phyloP scores from a whole-genome alignment of 1,284 basidiomycete species.

The Ustilago tritici region DNA sequence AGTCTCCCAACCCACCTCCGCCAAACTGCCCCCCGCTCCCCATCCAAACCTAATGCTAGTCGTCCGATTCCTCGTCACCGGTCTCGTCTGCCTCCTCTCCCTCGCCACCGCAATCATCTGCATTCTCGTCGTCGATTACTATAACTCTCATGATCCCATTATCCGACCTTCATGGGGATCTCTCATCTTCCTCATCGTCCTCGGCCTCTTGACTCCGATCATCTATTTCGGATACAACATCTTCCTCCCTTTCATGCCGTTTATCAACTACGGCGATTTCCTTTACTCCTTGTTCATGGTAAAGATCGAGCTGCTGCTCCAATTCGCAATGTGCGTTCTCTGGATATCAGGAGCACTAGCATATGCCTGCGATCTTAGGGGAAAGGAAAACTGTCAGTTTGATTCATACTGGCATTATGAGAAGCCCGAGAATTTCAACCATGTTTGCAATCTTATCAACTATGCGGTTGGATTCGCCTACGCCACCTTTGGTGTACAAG shows the following conservation, averaged over 20 bases:
- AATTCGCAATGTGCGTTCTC: constrained; percentile 68
- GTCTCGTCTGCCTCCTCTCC: constrained; percentile 62
- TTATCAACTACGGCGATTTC: constrained; percentile 68
- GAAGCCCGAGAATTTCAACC: constrained; percentile 68
- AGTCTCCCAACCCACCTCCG: constrained; percentile 46
- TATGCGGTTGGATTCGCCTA: constrained; percentile 68
- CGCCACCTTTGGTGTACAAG: constrained; percentile 69
- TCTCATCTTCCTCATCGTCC: constrained; percentile 69
- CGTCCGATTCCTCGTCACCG: constrained; percentile 64
- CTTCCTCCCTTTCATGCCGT: constrained; percentile 66
- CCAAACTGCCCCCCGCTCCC: constrained; percentile 49
- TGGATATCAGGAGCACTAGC: constrained; percentile 70
- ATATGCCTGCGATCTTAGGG: constrained; percentile 68
- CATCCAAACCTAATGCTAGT: constrained; percentile 64
- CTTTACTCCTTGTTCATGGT: constrained; percentile 67
- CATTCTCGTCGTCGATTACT: constrained; percentile 68
- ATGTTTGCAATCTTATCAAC: constrained; percentile 70
- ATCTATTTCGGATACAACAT: constrained; percentile 70
- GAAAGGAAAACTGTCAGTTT: constrained; percentile 69
- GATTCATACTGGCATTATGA: constrained; percentile 70
- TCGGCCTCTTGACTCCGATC: constrained; percentile 68
- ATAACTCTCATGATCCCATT: constrained; percentile 69
- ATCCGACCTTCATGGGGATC: constrained; percentile 70
- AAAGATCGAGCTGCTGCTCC: constrained; percentile 68
- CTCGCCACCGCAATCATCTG: constrained; percentile 64